Base-by-base conservation (phyloP, 75 land plant species). In the Larix kaempferi region DNA sequence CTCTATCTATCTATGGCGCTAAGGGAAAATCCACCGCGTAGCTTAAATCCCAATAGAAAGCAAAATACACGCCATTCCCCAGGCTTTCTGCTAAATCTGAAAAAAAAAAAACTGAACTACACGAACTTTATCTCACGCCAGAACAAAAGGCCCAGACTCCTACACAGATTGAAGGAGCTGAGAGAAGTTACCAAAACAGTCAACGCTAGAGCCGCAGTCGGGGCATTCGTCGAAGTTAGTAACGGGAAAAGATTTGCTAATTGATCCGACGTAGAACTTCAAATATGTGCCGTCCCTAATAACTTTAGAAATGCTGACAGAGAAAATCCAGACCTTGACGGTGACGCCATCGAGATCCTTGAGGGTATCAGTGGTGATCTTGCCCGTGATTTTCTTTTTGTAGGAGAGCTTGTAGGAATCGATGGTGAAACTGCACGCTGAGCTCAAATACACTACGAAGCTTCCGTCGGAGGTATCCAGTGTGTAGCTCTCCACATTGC, bases 141-240 rank as follows among this genome's bases (percentile, higher is more conserved):
- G 54, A 49, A 49, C 54, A 49, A 49, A 49, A 49, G 54, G 54
- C 54, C 54, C 54, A 10, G 12, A 49, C 8, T 49, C 54, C 54
- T 49, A 49, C 2, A 11, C 54, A 11, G 11, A 8, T 10, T 49
- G 54, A 49, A 49, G 54, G 29, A 63, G 66, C 17, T 15, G 17
- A 64, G 15, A 17, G 26, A 35, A 64, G 35, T 17, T 14, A 5
- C 33, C 58, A 7, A 11, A 72, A 74, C 88, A 80, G 27, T 80
- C 71, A 5, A 78, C 71, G 57, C 86, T 84, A 39, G 86, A 83
- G 4, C 86, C 82, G 59, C 86, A 87, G 57, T 27, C 72, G 29
- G 88, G 89, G 33, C 80, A 79, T 74, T 83, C 92, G 15, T 56
- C 72, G 77, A 90, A 90, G 78, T 85, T 87, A 49, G 61, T 77